Evolutionary conservation across 352 stramenopile species (phyloP).

Genomic region (Phytopythium kandeliae): DNA sequence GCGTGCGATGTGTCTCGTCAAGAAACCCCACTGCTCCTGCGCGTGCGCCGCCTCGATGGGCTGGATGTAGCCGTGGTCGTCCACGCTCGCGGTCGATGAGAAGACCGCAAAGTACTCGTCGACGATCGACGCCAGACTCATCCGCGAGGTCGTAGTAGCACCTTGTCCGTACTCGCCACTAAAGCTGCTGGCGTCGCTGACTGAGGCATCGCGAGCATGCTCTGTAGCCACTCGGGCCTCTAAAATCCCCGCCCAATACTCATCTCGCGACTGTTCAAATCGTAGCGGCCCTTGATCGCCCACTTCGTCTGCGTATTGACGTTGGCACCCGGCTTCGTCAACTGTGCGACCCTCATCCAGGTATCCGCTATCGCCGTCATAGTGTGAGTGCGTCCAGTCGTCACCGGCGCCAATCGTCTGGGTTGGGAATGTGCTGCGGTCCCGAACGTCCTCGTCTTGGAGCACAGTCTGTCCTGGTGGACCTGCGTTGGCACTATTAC

Average conservation of each 20-base stretch:
- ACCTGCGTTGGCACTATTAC: no score
- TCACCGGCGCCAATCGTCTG: no score
- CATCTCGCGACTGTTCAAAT: neutral
- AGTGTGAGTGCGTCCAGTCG: no score
- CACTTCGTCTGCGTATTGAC: no score
- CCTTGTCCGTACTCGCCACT: neutral
- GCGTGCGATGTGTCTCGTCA: neutral
- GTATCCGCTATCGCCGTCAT: no score
- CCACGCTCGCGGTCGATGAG: neutral
- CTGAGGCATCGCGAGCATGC: no score
- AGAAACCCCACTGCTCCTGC: neutral
- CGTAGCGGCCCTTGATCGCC: no score
- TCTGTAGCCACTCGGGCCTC: no score
- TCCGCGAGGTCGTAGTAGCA: neutral
- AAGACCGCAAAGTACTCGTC: constrained; percentile 6
- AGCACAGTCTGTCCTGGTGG: neutral
- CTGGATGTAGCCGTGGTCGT: constrained; percentile 5
- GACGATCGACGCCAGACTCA: constrained; percentile 1
- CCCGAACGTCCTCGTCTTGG: neutral
- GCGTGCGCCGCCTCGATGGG: neutral
- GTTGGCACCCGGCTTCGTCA: no score
- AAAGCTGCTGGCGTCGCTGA: neutral
- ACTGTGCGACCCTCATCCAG: no score
- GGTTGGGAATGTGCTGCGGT: neutral
- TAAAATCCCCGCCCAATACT: no score